A percentile compares a stretch with the other conserved stretches of the same genome.
phyloP scores from a whole-genome alignment of 2,329 filamentous ascomycete genomes.

The Diaporthe sp. region DNA sequence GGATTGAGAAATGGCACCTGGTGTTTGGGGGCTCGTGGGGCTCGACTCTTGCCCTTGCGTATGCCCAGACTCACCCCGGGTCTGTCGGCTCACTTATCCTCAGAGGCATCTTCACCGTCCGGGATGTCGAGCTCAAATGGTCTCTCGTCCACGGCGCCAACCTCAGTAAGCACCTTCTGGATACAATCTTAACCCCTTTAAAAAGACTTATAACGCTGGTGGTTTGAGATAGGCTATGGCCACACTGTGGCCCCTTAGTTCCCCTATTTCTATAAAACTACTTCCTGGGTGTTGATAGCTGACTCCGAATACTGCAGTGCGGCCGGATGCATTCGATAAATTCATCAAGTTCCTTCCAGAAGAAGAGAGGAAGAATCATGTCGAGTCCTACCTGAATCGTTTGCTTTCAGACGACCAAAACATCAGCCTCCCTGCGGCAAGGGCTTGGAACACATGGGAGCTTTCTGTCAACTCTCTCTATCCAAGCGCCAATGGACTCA shows the following conservation, averaged over 20 bases:
- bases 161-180: too few relatives aligned
- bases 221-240: too few relatives aligned
- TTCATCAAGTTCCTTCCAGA: slow-evolving; percentile 3
- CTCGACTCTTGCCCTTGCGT: slow-evolving; percentile 54
- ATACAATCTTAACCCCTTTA: too few relatives aligned
- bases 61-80: slow-evolving; percentile 54
- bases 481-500: neutral
- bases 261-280: too few relatives aligned
- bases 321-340: neutral
- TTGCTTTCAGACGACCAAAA: slow-evolving; percentile 43
- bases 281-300: too few relatives aligned
- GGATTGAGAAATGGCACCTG: slow-evolving; percentile 54
- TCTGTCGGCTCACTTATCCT: slow-evolving; percentile 51
- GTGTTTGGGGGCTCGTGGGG: slow-evolving; percentile 62
- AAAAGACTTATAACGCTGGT: too few relatives aligned
- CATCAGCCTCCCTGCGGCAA: slow-evolving; percentile 15
- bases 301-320: too few relatives aligned
- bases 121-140: slow-evolving; percentile 47
- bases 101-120: slow-evolving; percentile 53
- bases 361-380: neutral
- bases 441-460: slow-evolving; percentile 24
- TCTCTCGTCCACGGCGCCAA: slow-evolving; percentile 39
- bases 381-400: slow-evolving; percentile 39
- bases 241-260: too few relatives aligned
- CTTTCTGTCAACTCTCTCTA: slow-evolving; percentile 1